phyloP scores from a whole-genome alignment of 1,284 basidiomycete genomes.

The Cutaneotrichosporon sp. region DNA sequence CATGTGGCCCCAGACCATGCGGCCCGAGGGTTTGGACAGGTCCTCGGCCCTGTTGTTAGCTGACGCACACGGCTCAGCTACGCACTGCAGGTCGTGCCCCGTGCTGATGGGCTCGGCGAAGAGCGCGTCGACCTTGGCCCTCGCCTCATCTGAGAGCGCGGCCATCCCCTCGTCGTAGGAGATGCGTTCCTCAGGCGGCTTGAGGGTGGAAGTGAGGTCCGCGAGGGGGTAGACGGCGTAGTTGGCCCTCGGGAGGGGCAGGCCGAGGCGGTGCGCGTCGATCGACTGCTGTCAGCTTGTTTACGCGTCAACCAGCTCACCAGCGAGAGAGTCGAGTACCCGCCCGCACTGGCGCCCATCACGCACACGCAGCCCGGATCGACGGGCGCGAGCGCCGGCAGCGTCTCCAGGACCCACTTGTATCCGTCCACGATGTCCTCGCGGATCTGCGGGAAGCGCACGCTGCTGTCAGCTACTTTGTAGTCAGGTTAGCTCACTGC shows the following conservation, averaged over 20 bases:
- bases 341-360: constrained; percentile 11
- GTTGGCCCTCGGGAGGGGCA: constrained; percentile 7
- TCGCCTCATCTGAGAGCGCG: background rate
- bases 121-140: constrained; percentile 2
- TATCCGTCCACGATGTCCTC: constrained; percentile 10
- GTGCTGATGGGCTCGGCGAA: constrained; percentile 6
- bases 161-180: background rate
- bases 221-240: constrained; percentile 9
- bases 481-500: constrained; percentile 4
- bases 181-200: background rate
- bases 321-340: background rate
- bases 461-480: background rate
- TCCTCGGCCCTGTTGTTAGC: constrained; percentile 8
- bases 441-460: constrained; percentile 6
- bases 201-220: background rate
- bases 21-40: background rate
- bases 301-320: background rate
- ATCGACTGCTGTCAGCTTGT: constrained; percentile 1
- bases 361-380: constrained; percentile 4
- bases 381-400: constrained; percentile 3
- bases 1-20: background rate
- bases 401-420: constrained; percentile 1
- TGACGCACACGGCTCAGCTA: no score
- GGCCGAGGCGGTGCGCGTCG: constrained; percentile 1
- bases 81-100: background rate